phyloP scores from a whole-genome alignment of 1,284 basidiomycete genomes.

The Exobasidium rhododendri region DNA sequence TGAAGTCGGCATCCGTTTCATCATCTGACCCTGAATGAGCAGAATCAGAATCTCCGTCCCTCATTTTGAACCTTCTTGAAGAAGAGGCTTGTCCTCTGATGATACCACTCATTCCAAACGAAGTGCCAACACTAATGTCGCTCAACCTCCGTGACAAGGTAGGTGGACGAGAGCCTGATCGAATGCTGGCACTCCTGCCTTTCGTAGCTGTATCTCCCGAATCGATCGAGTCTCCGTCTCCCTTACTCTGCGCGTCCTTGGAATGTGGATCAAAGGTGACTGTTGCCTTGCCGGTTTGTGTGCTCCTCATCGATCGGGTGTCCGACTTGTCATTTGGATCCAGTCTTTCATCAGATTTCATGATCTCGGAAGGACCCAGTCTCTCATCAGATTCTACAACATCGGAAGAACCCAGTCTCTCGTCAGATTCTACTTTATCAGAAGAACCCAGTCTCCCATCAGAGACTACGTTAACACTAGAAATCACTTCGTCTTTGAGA shows the following conservation, averaged over 20 bases:
- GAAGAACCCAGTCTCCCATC: background rate
- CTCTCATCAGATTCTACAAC: background rate
- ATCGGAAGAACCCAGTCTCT: background rate
- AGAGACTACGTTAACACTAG: too few relatives aligned
- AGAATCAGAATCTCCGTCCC: conserved; percentile 33
- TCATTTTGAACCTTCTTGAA: conserved; percentile 18
- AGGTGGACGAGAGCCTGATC: conserved; percentile 21
- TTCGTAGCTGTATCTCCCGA: conserved; percentile 6
- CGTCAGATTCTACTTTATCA: background rate
- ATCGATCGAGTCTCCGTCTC: background rate
- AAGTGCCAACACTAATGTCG: conserved; percentile 39
- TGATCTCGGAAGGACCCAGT: background rate
- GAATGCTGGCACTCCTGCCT: conserved; percentile 4
- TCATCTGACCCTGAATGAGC: conserved; percentile 26
- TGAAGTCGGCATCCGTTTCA: conserved; percentile 31
- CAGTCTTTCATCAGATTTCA: background rate
- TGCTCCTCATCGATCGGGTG: background rate
- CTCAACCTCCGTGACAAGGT: conserved; percentile 33
- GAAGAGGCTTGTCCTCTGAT: conserved; percentile 14
- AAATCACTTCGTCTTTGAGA: background rate
- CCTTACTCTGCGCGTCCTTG: background rate
- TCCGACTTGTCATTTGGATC: background rate
- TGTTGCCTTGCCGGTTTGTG: conserved; percentile 11
- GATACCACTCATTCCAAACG: conserved; percentile 39
- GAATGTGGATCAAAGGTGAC: conserved; percentile 5